phyloP scores from a whole-genome alignment of 2,329 filamentous ascomycete species.

The Pseudocercospora musae region DNA sequence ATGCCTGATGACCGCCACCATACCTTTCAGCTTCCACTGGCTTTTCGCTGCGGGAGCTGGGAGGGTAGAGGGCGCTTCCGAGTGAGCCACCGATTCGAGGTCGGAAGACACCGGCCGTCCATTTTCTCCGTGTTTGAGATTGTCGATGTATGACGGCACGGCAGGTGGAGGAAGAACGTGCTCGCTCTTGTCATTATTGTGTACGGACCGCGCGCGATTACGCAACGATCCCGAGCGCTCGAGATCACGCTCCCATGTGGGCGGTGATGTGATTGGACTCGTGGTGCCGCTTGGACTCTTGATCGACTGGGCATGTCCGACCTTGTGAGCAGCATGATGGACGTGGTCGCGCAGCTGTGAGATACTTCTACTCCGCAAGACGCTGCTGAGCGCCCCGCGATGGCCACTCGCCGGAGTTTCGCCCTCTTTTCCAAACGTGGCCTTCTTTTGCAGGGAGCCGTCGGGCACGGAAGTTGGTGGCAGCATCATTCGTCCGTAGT shows the following conservation, averaged over 20 bases:
- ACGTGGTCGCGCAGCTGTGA: slow-evolving; percentile 52
- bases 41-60: slow-evolving; percentile 68
- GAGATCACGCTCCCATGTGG: slow-evolving; percentile 42
- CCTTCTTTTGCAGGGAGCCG: slow-evolving; percentile 32
- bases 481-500: slow-evolving; percentile 10
- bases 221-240: slow-evolving; percentile 31
- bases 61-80: slow-evolving; percentile 32
- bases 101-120: slow-evolving; percentile 18
- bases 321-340: slow-evolving; percentile 25
- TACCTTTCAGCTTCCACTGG: slow-evolving; percentile 96
- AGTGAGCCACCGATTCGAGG: slow-evolving; percentile 16
- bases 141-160: slow-evolving; percentile 13
- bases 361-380: slow-evolving; percentile 65
- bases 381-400: slow-evolving; percentile 51
- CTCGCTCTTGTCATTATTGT: slow-evolving; percentile 24
- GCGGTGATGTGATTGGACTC: slow-evolving; percentile 44
- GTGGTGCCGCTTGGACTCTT: slow-evolving; percentile 27
- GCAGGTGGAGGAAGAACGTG: slow-evolving; percentile 33
- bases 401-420: slow-evolving; percentile 31
- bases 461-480: slow-evolving; percentile 17
- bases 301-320: slow-evolving; percentile 23
- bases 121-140: slow-evolving; percentile 6
- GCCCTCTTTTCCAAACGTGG: slow-evolving; percentile 27
- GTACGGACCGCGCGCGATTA: slow-evolving; percentile 2
- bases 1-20: slow-evolving; percentile 93